These are phyloP conservation scores for Drechslerella dactyloides DNA, from an alignment of 2,329 filamentous ascomycete genomes.

Conservation along the genomic window DNA sequence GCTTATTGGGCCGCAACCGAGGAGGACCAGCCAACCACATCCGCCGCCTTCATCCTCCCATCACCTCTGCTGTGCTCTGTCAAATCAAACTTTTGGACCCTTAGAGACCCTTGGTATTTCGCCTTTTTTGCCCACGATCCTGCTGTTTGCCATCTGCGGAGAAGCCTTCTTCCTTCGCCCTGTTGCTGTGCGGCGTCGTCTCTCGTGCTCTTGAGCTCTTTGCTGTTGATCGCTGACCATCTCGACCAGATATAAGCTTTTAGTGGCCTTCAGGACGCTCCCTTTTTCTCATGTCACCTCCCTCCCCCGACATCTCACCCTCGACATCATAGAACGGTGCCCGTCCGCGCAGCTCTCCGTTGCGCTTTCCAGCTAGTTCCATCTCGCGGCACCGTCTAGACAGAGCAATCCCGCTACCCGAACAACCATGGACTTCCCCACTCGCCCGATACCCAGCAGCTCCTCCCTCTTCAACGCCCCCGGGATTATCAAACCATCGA, in stretches of 20 bases:
- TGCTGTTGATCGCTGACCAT: constrained; percentile 18
- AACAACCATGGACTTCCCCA: constrained; percentile 50
- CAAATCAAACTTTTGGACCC: constrained; percentile 39
- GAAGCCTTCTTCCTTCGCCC: constrained; percentile 2
- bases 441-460: constrained; percentile 39
- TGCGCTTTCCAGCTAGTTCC: neutral
- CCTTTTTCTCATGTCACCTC: constrained; percentile 23
- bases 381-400: constrained; percentile 27
- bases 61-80: constrained; percentile 33
- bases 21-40: constrained; percentile 44
- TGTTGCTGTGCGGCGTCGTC: constrained; percentile 2
- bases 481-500: constrained; percentile 37
- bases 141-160: constrained; percentile 11
- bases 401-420: constrained; percentile 1
- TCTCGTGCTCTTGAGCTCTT: constrained; percentile 9
- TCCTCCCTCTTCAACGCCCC: constrained; percentile 36
- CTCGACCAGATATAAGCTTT: constrained; percentile 36
- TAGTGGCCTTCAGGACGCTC: neutral
- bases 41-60: constrained; percentile 34
- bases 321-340: constrained; percentile 15
- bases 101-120: constrained; percentile 31
- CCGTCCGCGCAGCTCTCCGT: neutral
- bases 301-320: neutral
- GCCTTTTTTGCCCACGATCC: constrained; percentile 41
- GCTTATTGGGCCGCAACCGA: constrained; percentile 45